Percentiles rank a stretch among this genome's conserved stretches.
Conservation (phyloP, 495 filamentous ascomycete genomes). For the Daldinia vernicosa region DNA sequence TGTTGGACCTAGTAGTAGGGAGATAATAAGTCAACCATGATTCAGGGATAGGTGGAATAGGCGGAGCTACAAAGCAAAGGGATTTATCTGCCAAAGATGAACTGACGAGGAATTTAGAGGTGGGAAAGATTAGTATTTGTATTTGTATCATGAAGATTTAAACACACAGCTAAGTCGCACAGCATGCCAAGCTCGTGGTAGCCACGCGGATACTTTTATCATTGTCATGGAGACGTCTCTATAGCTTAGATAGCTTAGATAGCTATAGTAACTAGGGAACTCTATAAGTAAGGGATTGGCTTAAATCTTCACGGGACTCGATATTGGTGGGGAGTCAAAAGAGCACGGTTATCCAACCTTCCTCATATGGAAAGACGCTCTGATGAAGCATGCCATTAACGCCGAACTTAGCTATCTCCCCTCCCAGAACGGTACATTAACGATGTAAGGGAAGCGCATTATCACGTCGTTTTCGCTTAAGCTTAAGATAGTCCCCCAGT, state of each 20-base stretch:
- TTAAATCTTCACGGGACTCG: not conserved
- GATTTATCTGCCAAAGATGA: not conserved
- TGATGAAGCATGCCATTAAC: not conserved
- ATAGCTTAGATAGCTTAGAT: not conserved
- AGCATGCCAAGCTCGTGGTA: not conserved
- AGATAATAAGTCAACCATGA: not conserved
- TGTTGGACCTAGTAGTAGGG: not conserved
- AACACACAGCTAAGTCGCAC: not conserved
- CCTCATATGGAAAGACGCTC: slow-evolving; percentile 1
- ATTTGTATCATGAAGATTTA: not conserved
- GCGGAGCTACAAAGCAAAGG: not conserved
- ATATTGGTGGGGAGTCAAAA: not conserved
- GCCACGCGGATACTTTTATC: not conserved
- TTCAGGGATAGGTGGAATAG: not conserved
- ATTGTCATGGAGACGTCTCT: not conserved
- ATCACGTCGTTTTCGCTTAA: too few relatives aligned
- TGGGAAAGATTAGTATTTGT: not conserved
- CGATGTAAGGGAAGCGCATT: too few relatives aligned
- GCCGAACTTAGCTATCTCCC: slow-evolving; percentile 2
- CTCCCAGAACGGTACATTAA: not conserved
- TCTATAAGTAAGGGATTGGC: not conserved
- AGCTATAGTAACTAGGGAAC: not conserved
- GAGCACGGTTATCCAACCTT: slow-evolving; percentile 3
- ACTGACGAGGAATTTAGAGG: not conserved
- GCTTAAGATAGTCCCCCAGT: too few relatives aligned